Conservation (phyloP, 108 stramenopile genomes). For the Skeletonema grethae region DNA sequence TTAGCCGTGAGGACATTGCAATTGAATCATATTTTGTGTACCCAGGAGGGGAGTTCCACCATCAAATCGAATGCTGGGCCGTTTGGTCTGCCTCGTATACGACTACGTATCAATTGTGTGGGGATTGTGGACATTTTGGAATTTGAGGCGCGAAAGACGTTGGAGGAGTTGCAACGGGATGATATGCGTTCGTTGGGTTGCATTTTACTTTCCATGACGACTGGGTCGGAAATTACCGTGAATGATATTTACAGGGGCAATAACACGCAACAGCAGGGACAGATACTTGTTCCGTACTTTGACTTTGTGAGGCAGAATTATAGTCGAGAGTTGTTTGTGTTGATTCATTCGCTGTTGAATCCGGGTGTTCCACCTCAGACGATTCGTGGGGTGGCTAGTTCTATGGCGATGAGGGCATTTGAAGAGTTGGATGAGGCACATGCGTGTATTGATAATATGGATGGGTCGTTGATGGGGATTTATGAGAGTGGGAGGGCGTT, state of each 20-base stretch:
- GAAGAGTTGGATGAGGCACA: conserved; percentile 72
- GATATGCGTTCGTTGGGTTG: conserved; percentile 86
- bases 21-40: conserved; percentile 63
- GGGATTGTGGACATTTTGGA: conserved; percentile 90
- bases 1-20: conserved; percentile 83
- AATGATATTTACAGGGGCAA: conserved; percentile 45
- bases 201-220: conserved; percentile 80
- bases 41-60: conserved; percentile 27
- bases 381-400: conserved; percentile 56
- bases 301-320: conserved; percentile 75
- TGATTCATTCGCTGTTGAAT: conserved; percentile 69
- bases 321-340: conserved; percentile 70
- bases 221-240: conserved; percentile 69
- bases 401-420: conserved; percentile 58
- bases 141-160: conserved; percentile 76
- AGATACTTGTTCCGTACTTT: conserved; percentile 33
- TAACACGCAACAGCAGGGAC: conserved; percentile 14
- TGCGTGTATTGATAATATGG: conserved; percentile 50
- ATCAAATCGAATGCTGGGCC: conserved; percentile 25
- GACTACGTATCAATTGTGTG: conserved; percentile 79
- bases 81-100: conserved; percentile 46
- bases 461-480: conserved; percentile 70
- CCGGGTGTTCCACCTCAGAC: conserved; percentile 53
- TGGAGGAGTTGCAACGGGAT: conserved; percentile 81
- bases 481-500: conserved; percentile 88